These are phyloP conservation scores for Wickerhamiella lipophila DNA, from an alignment of 805 yeast genomes.

Conservation along the genomic window DNA sequence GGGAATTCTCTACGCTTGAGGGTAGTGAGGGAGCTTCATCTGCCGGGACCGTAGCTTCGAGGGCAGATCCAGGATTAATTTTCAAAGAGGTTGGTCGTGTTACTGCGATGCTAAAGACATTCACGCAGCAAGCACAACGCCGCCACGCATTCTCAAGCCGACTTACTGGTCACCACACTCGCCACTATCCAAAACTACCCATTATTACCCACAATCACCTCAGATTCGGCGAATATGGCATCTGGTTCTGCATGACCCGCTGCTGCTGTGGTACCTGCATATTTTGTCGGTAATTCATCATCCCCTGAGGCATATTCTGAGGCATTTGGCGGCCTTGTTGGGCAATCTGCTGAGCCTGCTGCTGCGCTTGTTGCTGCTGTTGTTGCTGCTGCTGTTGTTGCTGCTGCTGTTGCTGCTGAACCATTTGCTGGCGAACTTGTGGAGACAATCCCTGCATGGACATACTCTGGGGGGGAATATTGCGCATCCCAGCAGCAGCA, in stretches of 20 bases:
- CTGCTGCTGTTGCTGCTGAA: background rate
- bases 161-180: too few species aligned
- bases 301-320: background rate
- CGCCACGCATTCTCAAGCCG: too few species aligned
- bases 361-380: background rate
- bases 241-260: slow-evolving; percentile 9
- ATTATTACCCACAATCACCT: background rate
- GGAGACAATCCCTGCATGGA: background rate
- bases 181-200: too few species aligned
- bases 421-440: slow-evolving; percentile 3
- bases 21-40: too few species aligned
- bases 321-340: background rate
- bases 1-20: too few species aligned
- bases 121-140: too few species aligned
- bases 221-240: slow-evolving; percentile 13
- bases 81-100: too few species aligned
- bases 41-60: too few species aligned
- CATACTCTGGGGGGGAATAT: slow-evolving; percentile 1
- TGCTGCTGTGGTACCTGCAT: slow-evolving; percentile 7
- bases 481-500: background rate
- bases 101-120: too few species aligned
- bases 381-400: background rate
- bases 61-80: too few species aligned
- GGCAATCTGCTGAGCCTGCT: background rate
- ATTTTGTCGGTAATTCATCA: slow-evolving; percentile 5